Evolutionary conservation across 768 basidiomycete species (phyloP), one percentile per base, ranked within the genome.

Genomic region (Suillus lakei): DNA sequence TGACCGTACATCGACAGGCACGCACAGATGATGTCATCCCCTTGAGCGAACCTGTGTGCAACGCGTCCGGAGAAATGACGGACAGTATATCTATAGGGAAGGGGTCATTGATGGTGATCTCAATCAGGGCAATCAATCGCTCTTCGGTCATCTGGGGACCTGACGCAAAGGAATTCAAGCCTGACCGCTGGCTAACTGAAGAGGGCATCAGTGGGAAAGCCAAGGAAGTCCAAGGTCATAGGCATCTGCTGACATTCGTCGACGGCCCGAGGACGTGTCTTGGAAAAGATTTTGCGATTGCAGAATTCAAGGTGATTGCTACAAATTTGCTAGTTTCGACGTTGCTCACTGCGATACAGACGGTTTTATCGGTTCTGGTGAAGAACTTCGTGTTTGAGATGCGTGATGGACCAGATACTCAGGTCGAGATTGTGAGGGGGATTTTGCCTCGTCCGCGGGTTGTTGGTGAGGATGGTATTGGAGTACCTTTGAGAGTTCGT

Each of bases 61-160:
- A 83, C 0, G 67, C 73, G 0, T 73, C 82, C 0, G 86, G 86
- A 0, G 70, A 78, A 50, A 66, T 70, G 0, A 76, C 84, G 18
- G 72, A 77, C 28, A 77, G 74, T 21, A 73, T 90, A 58, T 53
- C 77, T 6, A 74, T 90, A 43, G 76, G 79, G 23, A 85, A 84
- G 65, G 88, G 84, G 4, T 83, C 83, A 1, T 64, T 69, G 1
- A 64, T 91, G 32, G 64, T 76, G 13, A 72, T 83, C 3, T 82
- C 85, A 2, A 79, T 88, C 34, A 60, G 71, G 7, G 75, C 76
- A n/a, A 78, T 87, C 58, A 89, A 91, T 72, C 72, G 78, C 7
- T 83, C 85, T n/a, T 79, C 79, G 61, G 74, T 72, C 1, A 72
- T 89, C 38, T 92, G 91, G 91, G 91, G 91, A 2, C 70, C 79